Evolutionary conservation across 441 rosid species (phyloP), one percentile per base, ranked within the genome.

Genomic region (Pelargonium cotyledonis): DNA sequence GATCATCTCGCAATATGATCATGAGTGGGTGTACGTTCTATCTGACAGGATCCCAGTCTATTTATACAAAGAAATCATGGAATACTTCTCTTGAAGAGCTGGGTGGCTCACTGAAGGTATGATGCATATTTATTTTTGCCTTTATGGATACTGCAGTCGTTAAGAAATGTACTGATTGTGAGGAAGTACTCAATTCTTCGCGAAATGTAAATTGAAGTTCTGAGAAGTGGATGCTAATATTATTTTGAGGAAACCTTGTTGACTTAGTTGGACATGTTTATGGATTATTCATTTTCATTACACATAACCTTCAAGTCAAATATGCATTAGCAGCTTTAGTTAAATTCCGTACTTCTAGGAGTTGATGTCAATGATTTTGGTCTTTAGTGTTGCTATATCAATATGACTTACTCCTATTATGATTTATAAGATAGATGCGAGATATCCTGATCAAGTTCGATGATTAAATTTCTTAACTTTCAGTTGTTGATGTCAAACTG

Each of bases 71-170:
- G 66, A 86, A 76, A 70, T 70, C 83, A 15, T 46, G 68, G 82
- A 80, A 57, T 19, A 70, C 75, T 71, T 76, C 85, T 73, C 73
- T 77, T 19, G 68, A 76, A 72, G 92, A 85, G 69, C 58, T 88
- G 78, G 86, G 88, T 67, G 78, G 80, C 68, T 85, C 85, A 51
- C 61, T 86, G 80, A 83, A 82, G 97, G 98, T 90, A 80, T 65
- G 79, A 10, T 41, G 58, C 23, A 44, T 65, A 47, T 63, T 18
- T 38, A 5, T 9, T 64, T 68, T 47, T 16, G 16, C 47, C 21
- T 44, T 63, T 53, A 11, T 35, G 12, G 15, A n/a, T 4, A 5
- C 5, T 29, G 21, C 62, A 8, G 26, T 1, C 62, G 44, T 61
- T 60, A 23, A 12, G 14, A 51, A 18, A 57, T 38, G 58, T 31